Base-by-base conservation (phyloP, 306 rosid genomes). In the Cucumis cinereus region DNA sequence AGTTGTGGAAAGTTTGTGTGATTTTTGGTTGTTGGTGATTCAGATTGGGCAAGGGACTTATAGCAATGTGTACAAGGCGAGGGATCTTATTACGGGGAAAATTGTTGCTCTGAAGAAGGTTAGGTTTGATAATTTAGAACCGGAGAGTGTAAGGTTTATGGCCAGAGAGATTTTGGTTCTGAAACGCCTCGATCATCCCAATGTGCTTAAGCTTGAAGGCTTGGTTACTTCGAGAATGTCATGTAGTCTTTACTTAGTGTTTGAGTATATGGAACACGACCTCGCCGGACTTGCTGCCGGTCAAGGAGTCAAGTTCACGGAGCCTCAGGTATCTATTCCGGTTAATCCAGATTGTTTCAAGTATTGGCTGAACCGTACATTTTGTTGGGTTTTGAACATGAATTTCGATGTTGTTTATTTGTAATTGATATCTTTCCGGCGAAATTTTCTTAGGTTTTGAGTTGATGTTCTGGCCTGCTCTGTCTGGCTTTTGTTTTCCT, bases 21-120 rank as follows among this genome's bases (percentile, higher is more conserved):
- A 57, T n/a, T 35, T 74, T 49, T 49, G 64, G 20, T 50, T 66
- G 11, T 57, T 59, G 35, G 22, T 47, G 77, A 55, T 83, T 76
- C 86, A 94, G 99, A 92, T 94, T 82, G 99, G 99, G 83, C 99
- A 94, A 81, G 99, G 99, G 59, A 94, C 99, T 58, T 94, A 94
- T 63, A 94, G 99, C 87, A 94, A 94, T 88, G 99, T 94, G 72
- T 94, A 94, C 81, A 94, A 94, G 83, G 99, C 99, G 5, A 90
- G 81, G 40, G 99, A 94, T 82, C 87, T 94, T 68, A 66, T 85
- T 19, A 88, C 83, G 24, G 97, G 93, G 22, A 89, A 93, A 76
- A 86, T 89, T 57, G 98, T 93, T 77, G 98, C 98, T 50, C 77
- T 93, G 80, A 93, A 93, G 90, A 93, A 93, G 80, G 98, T 94